Conservation (phyloP, 139 green algal genomes). For the Parachlorella kessleri region DNA sequence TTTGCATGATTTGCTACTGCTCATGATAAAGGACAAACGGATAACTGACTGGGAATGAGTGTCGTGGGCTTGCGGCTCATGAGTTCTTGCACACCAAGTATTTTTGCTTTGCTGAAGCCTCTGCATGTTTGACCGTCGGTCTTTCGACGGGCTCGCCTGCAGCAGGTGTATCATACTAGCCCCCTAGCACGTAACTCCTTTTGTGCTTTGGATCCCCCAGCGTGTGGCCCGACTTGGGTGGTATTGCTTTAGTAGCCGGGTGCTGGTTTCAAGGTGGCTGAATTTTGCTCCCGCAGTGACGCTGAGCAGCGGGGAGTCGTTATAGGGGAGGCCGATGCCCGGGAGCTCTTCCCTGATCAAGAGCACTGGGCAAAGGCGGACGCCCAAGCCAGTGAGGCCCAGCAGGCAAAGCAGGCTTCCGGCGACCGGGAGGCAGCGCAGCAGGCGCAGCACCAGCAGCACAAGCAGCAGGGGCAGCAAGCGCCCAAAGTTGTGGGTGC, state of each 20-base stretch:
- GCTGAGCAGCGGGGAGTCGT: conserved; percentile 50
- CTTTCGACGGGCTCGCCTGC: too few relatives aligned
- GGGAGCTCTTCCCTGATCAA: conserved; percentile 51
- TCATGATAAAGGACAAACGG: not conserved
- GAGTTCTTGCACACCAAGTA: not conserved
- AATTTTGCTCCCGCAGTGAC: conserved; percentile 43
- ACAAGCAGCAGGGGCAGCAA: conserved; percentile 22
- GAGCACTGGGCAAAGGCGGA: conserved; percentile 12
- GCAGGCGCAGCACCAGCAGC: conserved; percentile 24
- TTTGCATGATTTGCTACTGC: not conserved
- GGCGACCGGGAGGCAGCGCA: not conserved
- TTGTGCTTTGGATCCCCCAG: not conserved
- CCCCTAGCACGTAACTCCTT: not conserved
- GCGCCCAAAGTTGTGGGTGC: not conserved
- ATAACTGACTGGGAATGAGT: not conserved
- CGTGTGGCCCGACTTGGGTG: too few relatives aligned
- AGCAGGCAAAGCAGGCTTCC: not conserved
- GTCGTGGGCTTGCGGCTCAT: not conserved
- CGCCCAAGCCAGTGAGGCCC: not conserved
- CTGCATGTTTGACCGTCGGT: not conserved
- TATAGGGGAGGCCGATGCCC: conserved; percentile 55
- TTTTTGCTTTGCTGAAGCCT: not conserved
- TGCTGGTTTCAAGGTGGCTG: too few relatives aligned
- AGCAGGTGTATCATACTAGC: not conserved
- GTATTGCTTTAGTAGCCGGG: too few relatives aligned